Percentiles rank a stretch among this genome's conserved stretches.
These are phyloP conservation scores for Corynascus novoguineensis DNA, from an alignment of 495 filamentous ascomycete genomes.

Conservation along the genomic window DNA sequence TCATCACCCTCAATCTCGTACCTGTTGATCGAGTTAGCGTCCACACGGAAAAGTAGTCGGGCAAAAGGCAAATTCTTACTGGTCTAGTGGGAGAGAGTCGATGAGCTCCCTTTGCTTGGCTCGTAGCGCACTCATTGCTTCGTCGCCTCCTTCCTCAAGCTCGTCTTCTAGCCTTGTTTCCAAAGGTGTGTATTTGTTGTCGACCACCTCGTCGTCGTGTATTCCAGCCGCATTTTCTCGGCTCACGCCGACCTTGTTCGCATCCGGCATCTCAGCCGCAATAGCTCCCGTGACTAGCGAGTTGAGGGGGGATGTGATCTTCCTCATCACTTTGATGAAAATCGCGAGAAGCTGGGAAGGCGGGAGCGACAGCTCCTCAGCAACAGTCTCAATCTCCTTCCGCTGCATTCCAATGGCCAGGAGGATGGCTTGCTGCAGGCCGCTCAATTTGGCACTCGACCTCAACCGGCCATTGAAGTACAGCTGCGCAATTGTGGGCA, in stretches of 20 bases:
- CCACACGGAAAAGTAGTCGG: conserved; percentile 7
- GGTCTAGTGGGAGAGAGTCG: conserved; percentile 79
- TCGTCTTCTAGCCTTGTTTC: conserved; percentile 77
- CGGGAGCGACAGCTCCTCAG: conserved; percentile 70
- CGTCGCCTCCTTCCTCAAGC: conserved; percentile 73
- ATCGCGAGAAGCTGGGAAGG: conserved; percentile 83
- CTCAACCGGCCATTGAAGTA: conserved; percentile 77
- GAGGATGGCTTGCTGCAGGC: conserved; percentile 78
- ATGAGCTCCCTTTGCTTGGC: conserved; percentile 77
- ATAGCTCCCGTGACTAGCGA: conserved; percentile 68
- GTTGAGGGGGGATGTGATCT: conserved; percentile 72
- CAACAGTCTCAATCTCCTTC: conserved; percentile 75
- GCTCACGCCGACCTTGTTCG: conserved; percentile 49
- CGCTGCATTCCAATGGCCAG: conserved; percentile 84
- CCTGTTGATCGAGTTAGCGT: conserved; percentile 50
- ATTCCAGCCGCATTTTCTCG: conserved; percentile 47
- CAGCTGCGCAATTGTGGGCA: conserved; percentile 71
- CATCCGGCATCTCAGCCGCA: conserved; percentile 60
- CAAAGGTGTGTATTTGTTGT: conserved; percentile 60
- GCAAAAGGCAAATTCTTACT: conserved; percentile 51
- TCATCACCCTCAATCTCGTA: conserved; percentile 72
- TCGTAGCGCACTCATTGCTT: conserved; percentile 62
- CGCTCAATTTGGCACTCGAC: conserved; percentile 59
- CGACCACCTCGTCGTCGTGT: conserved; percentile 57
- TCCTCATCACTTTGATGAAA: conserved; percentile 93